phyloP scores from a whole-genome alignment of 2,329 filamentous ascomycete species.

The Scleromitrula shiraiana region DNA sequence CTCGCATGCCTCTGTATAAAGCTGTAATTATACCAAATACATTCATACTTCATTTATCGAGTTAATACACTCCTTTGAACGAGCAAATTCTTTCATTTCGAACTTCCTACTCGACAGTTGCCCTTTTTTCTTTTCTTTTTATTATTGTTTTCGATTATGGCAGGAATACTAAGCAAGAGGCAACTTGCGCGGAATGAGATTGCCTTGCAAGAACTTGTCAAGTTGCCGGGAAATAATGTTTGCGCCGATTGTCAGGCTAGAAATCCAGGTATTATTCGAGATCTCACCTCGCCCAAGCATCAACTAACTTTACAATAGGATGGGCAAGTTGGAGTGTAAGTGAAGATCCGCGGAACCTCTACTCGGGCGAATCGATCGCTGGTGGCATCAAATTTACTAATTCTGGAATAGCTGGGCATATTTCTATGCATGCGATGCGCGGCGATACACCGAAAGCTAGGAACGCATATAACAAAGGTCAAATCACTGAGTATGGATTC shows the following conservation, averaged over 20 bases:
- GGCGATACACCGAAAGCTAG: slow-evolving; percentile 87
- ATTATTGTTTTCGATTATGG: slow-evolving; percentile 54
- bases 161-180: slow-evolving; percentile 77
- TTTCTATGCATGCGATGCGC: slow-evolving; percentile 98
- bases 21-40: slow-evolving; percentile 14
- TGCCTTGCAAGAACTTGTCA: slow-evolving; percentile 80
- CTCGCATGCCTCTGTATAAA: slow-evolving; percentile 20
- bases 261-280: slow-evolving; percentile 67
- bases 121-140: slow-evolving; percentile 8
- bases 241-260: slow-evolving; percentile 89
- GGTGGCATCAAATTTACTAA: slow-evolving; percentile 15
- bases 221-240: slow-evolving; percentile 79
- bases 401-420: slow-evolving; percentile 65
- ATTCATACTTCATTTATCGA: neutral
- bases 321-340: slow-evolving; percentile 33
- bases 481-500: slow-evolving; percentile 98
- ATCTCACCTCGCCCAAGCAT: neutral
- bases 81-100: neutral
- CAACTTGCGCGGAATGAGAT: slow-evolving; percentile 97
- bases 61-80: neutral
- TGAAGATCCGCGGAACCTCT: slow-evolving; percentile 1
- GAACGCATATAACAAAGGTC: slow-evolving; percentile 96
- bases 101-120: neutral
- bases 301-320: slow-evolving; percentile 17
- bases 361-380: neutral